These are phyloP conservation scores for Chaetomiaceae sp. DNA, from an alignment of 2,329 filamentous ascomycete species.

Conservation along the genomic window DNA sequence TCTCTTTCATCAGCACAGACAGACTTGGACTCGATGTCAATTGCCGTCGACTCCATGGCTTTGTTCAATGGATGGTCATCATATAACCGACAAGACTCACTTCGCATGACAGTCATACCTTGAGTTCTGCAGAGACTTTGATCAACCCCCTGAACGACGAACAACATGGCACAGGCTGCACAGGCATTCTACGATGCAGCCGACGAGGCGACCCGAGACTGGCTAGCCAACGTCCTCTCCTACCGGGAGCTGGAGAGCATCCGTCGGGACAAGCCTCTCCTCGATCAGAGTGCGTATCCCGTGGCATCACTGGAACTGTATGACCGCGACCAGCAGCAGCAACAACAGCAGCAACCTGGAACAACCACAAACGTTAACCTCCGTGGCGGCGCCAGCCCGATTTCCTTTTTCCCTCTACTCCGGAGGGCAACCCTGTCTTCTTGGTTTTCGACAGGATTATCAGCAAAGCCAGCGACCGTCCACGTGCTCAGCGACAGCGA, in stretches of 20 bases:
- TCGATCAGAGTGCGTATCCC: not conserved
- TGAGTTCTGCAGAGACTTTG: no score
- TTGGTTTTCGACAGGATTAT: not conserved
- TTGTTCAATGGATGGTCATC: no score
- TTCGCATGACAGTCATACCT: no score
- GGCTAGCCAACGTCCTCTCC: conserved; percentile 2
- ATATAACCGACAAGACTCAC: no score
- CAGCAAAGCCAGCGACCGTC: not conserved
- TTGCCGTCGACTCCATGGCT: no score
- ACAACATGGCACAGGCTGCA: not conserved
- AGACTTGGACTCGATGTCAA: no score
- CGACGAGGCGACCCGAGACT: not conserved
- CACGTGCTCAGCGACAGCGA: not conserved
- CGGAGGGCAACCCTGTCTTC: no score
- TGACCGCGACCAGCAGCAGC: not conserved
- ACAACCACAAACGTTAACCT: not conserved
- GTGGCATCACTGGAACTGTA: not conserved
- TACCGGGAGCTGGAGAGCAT: conserved; percentile 20
- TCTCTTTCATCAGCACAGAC: no score
- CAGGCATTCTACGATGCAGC: not conserved
- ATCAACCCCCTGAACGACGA: no score
- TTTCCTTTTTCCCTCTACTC: not conserved
- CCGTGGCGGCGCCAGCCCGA: not conserved
- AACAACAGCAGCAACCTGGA: not conserved
- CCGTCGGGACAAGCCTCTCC: conserved; percentile 7